Percentiles rank a stretch among this genome's conserved stretches.
Evolutionary conservation across 208 protist species (phyloP).

Genomic region (Trypanosoma caninum): DNA sequence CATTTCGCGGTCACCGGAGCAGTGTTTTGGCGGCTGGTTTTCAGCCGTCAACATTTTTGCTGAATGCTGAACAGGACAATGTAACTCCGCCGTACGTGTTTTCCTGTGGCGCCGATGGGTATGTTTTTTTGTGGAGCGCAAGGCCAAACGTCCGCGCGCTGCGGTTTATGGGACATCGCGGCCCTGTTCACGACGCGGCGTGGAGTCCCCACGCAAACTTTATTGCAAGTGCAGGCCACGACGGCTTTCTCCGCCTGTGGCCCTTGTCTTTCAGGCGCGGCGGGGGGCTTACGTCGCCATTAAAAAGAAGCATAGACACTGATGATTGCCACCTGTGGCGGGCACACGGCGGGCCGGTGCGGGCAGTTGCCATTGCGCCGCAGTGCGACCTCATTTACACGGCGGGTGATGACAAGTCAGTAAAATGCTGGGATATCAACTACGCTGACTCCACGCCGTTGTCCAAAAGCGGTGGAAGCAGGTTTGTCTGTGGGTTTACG

Average conservation of each 20-base stretch:
- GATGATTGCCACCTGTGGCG: slow-evolving; percentile 34
- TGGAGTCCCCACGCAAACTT: slow-evolving; percentile 47
- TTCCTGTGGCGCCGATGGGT: slow-evolving; percentile 71
- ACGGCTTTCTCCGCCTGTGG: slow-evolving; percentile 87
- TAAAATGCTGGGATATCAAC: slow-evolving; percentile 83
- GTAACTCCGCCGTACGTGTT: slow-evolving; percentile 39
- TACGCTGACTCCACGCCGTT: slow-evolving; percentile 16
- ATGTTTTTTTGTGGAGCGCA: slow-evolving; percentile 84
- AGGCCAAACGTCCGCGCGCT: slow-evolving; percentile 66
- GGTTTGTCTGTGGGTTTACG: slow-evolving; percentile 48
- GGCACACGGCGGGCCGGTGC: slow-evolving; percentile 69
- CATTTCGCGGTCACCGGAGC: slow-evolving; percentile 73
- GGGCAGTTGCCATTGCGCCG: slow-evolving; percentile 61
- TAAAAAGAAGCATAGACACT: neutral
- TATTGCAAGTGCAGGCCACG: slow-evolving; percentile 72
- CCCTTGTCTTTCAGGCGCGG: slow-evolving; percentile 43
- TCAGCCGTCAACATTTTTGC: slow-evolving; percentile 18
- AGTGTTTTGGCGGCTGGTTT: slow-evolving; percentile 53
- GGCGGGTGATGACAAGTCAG: slow-evolving; percentile 76
- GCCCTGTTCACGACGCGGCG: slow-evolving; percentile 58
- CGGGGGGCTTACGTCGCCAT: neutral
- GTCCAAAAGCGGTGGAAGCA: slow-evolving; percentile 22
- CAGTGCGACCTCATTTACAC: slow-evolving; percentile 74
- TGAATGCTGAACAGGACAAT: neutral
- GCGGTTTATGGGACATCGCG: slow-evolving; percentile 72